Conservation (phyloP, 176 grass and related monocot species). For the Lolium rigidum region DNA sequence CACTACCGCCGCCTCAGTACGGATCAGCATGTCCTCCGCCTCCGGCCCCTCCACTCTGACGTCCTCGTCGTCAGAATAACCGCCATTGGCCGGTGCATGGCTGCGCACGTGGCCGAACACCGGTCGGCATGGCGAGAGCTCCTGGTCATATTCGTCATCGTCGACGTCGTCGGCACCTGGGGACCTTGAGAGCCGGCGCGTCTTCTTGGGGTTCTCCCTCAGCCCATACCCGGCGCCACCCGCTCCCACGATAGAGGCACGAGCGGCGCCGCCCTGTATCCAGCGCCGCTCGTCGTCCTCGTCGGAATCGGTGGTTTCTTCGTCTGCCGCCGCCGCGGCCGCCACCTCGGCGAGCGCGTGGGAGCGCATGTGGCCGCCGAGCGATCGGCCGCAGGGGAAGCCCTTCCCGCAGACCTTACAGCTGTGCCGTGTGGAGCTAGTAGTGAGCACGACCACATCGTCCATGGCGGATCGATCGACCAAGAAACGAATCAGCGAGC, state of each 20-base stretch:
- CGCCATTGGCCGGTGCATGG: neutral
- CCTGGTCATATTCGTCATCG: constrained; percentile 33
- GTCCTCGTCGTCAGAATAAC: neutral
- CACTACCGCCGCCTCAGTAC: neutral
- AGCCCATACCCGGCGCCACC: constrained; percentile 49
- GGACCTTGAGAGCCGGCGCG: constrained; percentile 54
- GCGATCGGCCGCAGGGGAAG: constrained; percentile 64
- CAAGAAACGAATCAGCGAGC: constrained; percentile 1
- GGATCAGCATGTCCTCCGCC: constrained; percentile 15
- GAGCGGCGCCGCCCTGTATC: constrained; percentile 3
- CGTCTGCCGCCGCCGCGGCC: neutral
- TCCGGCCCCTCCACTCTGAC: neutral
- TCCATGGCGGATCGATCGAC: constrained; percentile 30
- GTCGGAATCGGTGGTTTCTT: neutral
- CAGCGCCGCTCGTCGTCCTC: neutral
- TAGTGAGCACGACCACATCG: constrained; percentile 27
- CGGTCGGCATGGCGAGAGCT: constrained; percentile 21
- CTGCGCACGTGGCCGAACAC: constrained; percentile 36
- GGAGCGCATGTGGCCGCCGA: constrained; percentile 75
- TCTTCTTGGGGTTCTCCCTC: constrained; percentile 82
- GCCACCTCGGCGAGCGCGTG: constrained; percentile 48
- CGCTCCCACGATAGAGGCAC: neutral
- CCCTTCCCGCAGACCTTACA: constrained; percentile 74
- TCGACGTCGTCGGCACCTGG: neutral
- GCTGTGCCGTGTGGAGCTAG: constrained; percentile 37